A percentile compares a stretch with the other conserved stretches of the same genome.
These are phyloP conservation scores for Piper longum DNA, from an alignment of 164 flowering plant species.

Conservation along the genomic window DNA sequence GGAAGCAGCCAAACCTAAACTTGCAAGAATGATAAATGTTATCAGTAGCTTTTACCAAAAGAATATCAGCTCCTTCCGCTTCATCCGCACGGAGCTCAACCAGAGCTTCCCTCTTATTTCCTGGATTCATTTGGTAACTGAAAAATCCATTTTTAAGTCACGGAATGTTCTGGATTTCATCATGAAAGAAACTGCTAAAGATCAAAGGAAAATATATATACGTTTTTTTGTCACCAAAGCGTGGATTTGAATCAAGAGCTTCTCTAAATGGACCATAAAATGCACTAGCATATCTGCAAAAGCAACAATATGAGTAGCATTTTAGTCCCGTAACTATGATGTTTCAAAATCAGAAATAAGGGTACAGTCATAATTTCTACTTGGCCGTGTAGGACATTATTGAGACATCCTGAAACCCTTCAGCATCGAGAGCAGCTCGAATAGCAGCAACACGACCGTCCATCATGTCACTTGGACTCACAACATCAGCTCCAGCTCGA, in stretches of 20 bases:
- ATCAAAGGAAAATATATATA: constrained; percentile 13
- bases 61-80: constrained; percentile 94
- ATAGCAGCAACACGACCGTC: constrained; percentile 95
- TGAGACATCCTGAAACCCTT: constrained; percentile 81
- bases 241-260: constrained; percentile 93
- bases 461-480: constrained; percentile 99
- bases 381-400: constrained; percentile 98
- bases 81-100: constrained; percentile 68
- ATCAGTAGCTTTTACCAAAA: constrained; percentile 28
- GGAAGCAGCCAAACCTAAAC: neutral
- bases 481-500: constrained; percentile 96
- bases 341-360: neutral
- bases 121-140: constrained; percentile 98
- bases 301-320: neutral
- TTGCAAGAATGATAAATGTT: neutral
- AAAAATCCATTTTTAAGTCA: constrained; percentile 7
- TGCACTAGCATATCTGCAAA: constrained; percentile 82
- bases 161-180: neutral
- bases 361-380: constrained; percentile 23
- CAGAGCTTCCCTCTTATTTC: constrained; percentile 85
- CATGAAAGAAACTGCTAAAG: neutral
- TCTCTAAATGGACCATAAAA: constrained; percentile 96
- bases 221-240: constrained; percentile 99
- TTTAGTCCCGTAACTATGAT: neutral
- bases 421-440: constrained; percentile 82